phyloP scores from a whole-genome alignment of 2,329 filamentous ascomycete species.

The Aureobasidium pullulans region DNA sequence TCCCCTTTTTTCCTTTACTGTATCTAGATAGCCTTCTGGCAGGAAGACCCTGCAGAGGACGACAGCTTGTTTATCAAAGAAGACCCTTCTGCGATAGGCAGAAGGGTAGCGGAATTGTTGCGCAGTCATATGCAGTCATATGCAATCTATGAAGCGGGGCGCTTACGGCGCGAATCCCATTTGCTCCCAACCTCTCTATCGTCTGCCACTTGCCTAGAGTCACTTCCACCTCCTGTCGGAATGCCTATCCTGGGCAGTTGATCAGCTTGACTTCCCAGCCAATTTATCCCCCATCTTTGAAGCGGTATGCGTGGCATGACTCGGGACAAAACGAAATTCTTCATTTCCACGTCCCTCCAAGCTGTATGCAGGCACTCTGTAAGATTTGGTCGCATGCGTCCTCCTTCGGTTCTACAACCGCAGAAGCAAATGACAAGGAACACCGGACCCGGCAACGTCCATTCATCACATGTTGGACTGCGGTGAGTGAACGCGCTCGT shows the following conservation, averaged over 20 bases:
- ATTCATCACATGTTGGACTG: background rate
- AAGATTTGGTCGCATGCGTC: background rate
- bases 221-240: background rate
- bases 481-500: conserved; percentile 4
- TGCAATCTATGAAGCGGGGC: background rate
- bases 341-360: conserved; percentile 6
- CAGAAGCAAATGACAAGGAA: background rate
- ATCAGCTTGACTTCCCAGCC: background rate
- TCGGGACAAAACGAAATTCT: background rate
- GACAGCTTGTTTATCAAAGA: conserved; percentile 5
- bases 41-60: conserved; percentile 5
- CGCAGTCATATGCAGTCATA: conserved; percentile 11
- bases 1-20: conserved; percentile 6
- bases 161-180: conserved; percentile 11
- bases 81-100: conserved; percentile 11
- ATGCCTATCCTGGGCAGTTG: background rate
- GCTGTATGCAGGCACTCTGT: conserved; percentile 7
- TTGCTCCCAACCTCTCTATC: conserved; percentile 4
- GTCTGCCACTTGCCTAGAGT: background rate
- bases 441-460: background rate
- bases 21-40: conserved; percentile 9
- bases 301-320: background rate
- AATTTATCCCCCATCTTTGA: background rate
- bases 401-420: background rate
- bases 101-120: conserved; percentile 7